Evolutionary conservation across 345 rosid species (phyloP).

Genomic region (Lepidium aucheri): DNA sequence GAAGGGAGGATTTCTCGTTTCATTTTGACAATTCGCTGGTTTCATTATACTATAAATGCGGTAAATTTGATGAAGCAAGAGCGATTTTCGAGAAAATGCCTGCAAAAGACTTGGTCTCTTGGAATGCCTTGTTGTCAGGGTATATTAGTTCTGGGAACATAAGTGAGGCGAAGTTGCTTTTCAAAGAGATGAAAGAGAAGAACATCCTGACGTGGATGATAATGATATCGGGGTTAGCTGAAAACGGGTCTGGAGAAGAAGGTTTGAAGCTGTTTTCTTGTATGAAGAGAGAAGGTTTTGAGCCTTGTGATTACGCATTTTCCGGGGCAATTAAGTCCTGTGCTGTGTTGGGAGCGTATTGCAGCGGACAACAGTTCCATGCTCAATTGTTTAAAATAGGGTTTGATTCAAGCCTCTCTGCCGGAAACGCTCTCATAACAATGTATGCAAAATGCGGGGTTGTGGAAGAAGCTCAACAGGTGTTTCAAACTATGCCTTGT

Average conservation of each 20-base stretch:
- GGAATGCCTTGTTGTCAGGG: slow-evolving; percentile 32
- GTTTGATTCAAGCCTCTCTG: slow-evolving; percentile 28
- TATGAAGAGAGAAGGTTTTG: slow-evolving; percentile 30
- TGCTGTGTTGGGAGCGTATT: slow-evolving; percentile 23
- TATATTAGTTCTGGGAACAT: slow-evolving; percentile 30
- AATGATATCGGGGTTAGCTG: slow-evolving; percentile 31
- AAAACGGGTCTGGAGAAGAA: slow-evolving; percentile 32
- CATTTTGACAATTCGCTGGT: slow-evolving; percentile 26
- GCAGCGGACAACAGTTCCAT: slow-evolving; percentile 31
- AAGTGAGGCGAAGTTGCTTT: slow-evolving; percentile 29
- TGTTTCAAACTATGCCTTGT: slow-evolving; percentile 26
- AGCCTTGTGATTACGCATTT: slow-evolving; percentile 32
- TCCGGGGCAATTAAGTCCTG: slow-evolving; percentile 28
- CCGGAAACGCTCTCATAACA: slow-evolving; percentile 31
- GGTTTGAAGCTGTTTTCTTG: slow-evolving; percentile 25
- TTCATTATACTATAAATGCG: slow-evolving; percentile 29
- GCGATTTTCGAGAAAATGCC: slow-evolving; percentile 28
- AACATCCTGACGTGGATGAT: slow-evolving; percentile 28
- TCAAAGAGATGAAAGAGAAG: slow-evolving; percentile 28
- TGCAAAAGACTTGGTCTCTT: slow-evolving; percentile 29
- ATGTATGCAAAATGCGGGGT: slow-evolving; percentile 35
- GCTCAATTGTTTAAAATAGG: slow-evolving; percentile 27
- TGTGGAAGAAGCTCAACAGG: slow-evolving; percentile 24
- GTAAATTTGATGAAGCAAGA: slow-evolving; percentile 24
- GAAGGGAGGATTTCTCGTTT: slow-evolving; percentile 21